A percentile compares a stretch with the other conserved stretches of the same genome.
phyloP scores from a whole-genome alignment of 2,329 filamentous ascomycete species.

The Huntiella savannae region DNA sequence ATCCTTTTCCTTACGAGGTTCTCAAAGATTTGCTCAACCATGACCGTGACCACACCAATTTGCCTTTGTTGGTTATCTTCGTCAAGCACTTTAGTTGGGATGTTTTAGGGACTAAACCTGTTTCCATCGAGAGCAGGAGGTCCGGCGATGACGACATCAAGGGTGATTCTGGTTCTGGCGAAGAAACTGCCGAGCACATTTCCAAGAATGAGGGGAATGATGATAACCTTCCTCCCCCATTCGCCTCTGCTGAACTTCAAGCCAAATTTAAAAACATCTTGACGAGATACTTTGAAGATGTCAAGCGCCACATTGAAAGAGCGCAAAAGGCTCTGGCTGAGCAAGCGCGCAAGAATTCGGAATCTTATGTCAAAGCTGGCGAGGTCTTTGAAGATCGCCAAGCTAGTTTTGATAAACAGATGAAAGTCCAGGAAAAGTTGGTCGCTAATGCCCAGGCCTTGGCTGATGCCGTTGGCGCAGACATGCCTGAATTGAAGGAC shows the following conservation, averaged over 20 bases:
- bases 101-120: slow-evolving; percentile 59
- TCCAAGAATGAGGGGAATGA: slow-evolving; percentile 9
- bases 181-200: not conserved
- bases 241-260: slow-evolving; percentile 58
- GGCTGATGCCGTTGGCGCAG: slow-evolving; percentile 68
- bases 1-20: slow-evolving; percentile 94
- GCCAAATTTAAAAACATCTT: slow-evolving; percentile 75
- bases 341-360: slow-evolving; percentile 85
- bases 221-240: slow-evolving; percentile 44
- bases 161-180: slow-evolving; percentile 25
- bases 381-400: slow-evolving; percentile 97
- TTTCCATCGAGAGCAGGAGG: slow-evolving; percentile 61
- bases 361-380: slow-evolving; percentile 94
- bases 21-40: slow-evolving; percentile 88
- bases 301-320: slow-evolving; percentile 71
- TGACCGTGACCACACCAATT: slow-evolving; percentile 77
- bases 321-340: slow-evolving; percentile 76
- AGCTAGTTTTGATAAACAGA: slow-evolving; percentile 81
- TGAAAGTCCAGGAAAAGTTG: slow-evolving; percentile 81
- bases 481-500: slow-evolving; percentile 87
- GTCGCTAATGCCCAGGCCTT: slow-evolving; percentile 78
- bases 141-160: slow-evolving; percentile 54
- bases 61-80: slow-evolving; percentile 83
- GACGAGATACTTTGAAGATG: slow-evolving; percentile 76
- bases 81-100: slow-evolving; percentile 96